These are phyloP conservation scores for Halophytophthora polymorphica DNA, from an alignment of 352 stramenopile species.

Conservation along the genomic window DNA sequence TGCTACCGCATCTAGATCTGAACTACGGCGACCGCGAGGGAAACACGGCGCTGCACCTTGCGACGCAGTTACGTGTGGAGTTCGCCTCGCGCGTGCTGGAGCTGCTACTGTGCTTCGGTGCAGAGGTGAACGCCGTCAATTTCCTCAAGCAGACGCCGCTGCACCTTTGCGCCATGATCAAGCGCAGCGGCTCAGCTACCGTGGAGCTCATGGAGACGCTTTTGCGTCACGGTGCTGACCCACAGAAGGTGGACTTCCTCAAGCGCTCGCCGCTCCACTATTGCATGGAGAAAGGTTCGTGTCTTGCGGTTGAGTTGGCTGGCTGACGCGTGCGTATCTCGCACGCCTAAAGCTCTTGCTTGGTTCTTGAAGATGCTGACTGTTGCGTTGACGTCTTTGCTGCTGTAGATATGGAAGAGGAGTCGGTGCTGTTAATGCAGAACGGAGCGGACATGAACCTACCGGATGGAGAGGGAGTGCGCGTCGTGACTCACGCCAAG, in stretches of 20 bases:
- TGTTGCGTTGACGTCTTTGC: constrained; percentile 7
- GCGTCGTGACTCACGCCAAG: constrained; percentile 55
- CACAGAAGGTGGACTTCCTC: constrained; percentile 54
- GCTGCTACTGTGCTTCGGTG: constrained; percentile 66
- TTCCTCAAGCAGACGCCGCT: constrained; percentile 73
- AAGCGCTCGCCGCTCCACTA: constrained; percentile 78
- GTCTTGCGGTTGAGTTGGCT: not conserved
- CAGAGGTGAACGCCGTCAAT: constrained; percentile 57
- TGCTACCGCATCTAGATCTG: constrained; percentile 63
- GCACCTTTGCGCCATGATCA: constrained; percentile 72
- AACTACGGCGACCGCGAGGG: constrained; percentile 66
- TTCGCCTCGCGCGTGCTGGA: constrained; percentile 67
- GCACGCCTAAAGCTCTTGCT: not conserved
- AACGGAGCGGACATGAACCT: constrained; percentile 71
- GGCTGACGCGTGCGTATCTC: not conserved
- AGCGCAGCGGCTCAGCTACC: constrained; percentile 36
- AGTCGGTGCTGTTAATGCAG: constrained; percentile 56
- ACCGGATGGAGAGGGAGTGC: constrained; percentile 50
- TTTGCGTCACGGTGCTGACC: constrained; percentile 51
- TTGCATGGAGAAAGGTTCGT: constrained; percentile 68
- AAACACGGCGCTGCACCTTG: constrained; percentile 68
- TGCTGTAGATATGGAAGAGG: constrained; percentile 56
- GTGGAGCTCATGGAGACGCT: constrained; percentile 61
- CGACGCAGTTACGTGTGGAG: constrained; percentile 52
- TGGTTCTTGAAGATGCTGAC: not conserved